A percentile compares a stretch with the other conserved stretches of the same genome.
Conservation (phyloP, 164 flowering plant species). For the Piper longum region DNA sequence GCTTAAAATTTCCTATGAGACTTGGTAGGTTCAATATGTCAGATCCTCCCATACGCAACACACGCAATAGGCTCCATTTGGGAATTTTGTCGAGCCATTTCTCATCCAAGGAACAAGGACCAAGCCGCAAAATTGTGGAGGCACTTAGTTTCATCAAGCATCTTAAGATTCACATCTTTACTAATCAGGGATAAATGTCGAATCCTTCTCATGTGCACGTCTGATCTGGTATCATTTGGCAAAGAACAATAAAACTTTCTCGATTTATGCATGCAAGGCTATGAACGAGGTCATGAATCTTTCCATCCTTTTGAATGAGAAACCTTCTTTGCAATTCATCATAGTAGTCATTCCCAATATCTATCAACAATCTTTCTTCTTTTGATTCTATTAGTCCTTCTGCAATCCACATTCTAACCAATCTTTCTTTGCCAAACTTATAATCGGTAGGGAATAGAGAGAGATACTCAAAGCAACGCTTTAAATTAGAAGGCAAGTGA, state of each 20-base stretch:
- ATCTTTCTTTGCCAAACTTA: constrained; percentile 2
- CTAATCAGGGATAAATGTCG: not conserved
- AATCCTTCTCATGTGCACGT: not conserved
- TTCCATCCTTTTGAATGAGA: constrained; percentile 4
- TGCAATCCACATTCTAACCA: constrained; percentile 12
- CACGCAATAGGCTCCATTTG: not conserved
- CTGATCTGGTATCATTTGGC: not conserved
- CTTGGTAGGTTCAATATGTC: not conserved
- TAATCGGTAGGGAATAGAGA: constrained; percentile 11
- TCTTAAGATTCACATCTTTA: not conserved
- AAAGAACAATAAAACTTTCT: not conserved
- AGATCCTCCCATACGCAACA: not conserved
- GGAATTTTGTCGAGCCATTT: no score
- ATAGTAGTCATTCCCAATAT: constrained; percentile 3
- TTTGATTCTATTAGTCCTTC: constrained; percentile 7
- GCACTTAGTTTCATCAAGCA: not conserved
- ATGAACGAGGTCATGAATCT: constrained; percentile 7
- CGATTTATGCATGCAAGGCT: not conserved
- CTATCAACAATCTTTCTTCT: not conserved
- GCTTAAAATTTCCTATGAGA: not conserved
- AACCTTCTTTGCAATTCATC: constrained; percentile 2
- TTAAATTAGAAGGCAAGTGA: constrained; percentile 5
- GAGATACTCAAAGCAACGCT: constrained; percentile 10
- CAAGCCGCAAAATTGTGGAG: not conserved
- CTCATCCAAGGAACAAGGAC: not conserved